phyloP scores from a whole-genome alignment of 345 rosid genomes.

The Bretschneidera sinensis region DNA sequence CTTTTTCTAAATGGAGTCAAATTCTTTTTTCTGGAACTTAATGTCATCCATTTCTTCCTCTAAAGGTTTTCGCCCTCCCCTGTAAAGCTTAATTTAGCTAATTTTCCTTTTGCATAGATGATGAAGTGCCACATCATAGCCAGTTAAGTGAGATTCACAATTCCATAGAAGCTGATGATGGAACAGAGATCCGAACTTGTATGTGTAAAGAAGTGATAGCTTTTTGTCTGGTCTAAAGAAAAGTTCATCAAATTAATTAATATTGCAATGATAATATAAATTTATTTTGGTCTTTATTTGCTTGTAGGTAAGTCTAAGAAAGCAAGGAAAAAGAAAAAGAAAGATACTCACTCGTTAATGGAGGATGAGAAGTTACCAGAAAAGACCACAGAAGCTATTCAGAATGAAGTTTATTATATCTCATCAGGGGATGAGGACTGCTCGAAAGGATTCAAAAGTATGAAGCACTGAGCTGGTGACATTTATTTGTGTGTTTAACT shows the following conservation, averaged over 20 bases:
- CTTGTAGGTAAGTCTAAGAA: slow-evolving; percentile 28
- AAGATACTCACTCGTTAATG: slow-evolving; percentile 4
- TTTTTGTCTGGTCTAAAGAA: no score
- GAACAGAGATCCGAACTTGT: slow-evolving; percentile 12
- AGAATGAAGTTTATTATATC: slow-evolving; percentile 45
- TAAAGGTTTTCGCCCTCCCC: no score
- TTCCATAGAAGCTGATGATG: background rate
- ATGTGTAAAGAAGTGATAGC: slow-evolving; percentile 6
- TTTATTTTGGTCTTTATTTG: background rate
- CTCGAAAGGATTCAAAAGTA: slow-evolving; percentile 82
- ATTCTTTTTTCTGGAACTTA: no score
- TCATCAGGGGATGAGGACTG: slow-evolving; percentile 71
- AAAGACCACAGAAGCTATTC: slow-evolving; percentile 20
- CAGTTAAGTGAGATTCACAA: background rate
- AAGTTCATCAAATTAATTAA: no score
- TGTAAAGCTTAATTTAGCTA: no score
- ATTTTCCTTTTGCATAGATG: no score
- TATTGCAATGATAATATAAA: no score
- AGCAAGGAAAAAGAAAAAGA: slow-evolving; percentile 24
- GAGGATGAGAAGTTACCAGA: slow-evolving; percentile 12
- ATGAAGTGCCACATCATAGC: background rate
- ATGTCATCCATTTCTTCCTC: no score
- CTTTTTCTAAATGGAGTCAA: no score
- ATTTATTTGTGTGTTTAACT: slow-evolving; percentile 4
- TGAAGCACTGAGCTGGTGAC: slow-evolving; percentile 7